Evolutionary conservation across 2,329 filamentous ascomycete genomes (phyloP).

Genomic region (Aspergillus sp.): DNA sequence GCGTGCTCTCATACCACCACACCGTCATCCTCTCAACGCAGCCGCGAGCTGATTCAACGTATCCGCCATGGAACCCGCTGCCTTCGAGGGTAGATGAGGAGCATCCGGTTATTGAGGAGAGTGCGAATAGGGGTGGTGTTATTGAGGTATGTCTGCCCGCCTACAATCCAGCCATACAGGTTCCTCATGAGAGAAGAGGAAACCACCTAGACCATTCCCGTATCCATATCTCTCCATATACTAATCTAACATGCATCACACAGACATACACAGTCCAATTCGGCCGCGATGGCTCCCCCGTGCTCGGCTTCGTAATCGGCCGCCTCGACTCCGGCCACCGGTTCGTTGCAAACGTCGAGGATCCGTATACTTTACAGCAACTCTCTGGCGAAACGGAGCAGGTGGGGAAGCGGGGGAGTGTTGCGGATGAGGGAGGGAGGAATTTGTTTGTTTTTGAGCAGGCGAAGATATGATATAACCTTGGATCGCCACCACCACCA

Average conservation of each 20-base stretch:
- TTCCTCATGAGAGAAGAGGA: neutral
- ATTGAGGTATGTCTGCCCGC: conserved; percentile 54
- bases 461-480: conserved; percentile 8
- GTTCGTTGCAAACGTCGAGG: conserved; percentile 15
- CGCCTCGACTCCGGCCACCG: conserved; percentile 43
- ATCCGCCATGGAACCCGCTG: conserved; percentile 55
- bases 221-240: neutral
- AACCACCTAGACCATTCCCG: neutral
- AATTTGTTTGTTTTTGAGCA: conserved; percentile 13
- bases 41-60: conserved; percentile 46
- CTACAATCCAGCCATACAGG: neutral
- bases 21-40: conserved; percentile 60
- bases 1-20: conserved; percentile 68
- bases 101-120: conserved; percentile 7
- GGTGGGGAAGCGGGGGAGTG: conserved; percentile 11
- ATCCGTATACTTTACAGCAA: conserved; percentile 5
- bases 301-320: conserved; percentile 57
- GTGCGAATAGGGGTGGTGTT: conserved; percentile 54
- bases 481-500: too few species aligned
- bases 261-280: conserved; percentile 67
- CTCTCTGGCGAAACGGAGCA: conserved; percentile 7
- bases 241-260: neutral
- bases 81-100: conserved; percentile 10
- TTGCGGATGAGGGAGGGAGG: neutral
- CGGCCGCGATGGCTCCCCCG: conserved; percentile 54